Percentiles rank a stretch among this genome's conserved stretches.
These are phyloP conservation scores for Polygonum maritimum DNA, from an alignment of 148 eudicot species.

Conservation along the genomic window DNA sequence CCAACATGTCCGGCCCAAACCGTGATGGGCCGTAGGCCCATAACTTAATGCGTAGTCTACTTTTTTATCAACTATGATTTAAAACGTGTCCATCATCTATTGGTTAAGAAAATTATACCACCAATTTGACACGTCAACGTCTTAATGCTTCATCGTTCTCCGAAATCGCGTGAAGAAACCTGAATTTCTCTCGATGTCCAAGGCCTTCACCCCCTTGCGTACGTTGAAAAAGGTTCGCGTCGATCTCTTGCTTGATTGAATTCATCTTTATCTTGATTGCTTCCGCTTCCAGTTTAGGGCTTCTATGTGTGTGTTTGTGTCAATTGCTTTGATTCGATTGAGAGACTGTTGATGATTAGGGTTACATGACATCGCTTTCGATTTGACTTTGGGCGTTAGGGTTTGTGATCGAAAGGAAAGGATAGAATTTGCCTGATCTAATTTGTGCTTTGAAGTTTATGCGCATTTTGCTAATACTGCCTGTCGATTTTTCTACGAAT, in stretches of 20 bases:
- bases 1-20: not conserved
- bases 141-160: not conserved
- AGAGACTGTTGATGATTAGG: not conserved
- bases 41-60: no score
- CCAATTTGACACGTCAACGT: not conserved
- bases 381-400: not conserved
- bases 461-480: not conserved
- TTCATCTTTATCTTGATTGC: not conserved
- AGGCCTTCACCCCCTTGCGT: not conserved
- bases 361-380: not conserved
- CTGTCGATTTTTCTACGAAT: not conserved
- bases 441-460: not conserved
- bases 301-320: not conserved
- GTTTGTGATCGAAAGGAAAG: not conserved
- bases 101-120: not conserved
- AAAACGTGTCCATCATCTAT: not conserved
- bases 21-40: no score
- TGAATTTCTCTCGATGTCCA: not conserved
- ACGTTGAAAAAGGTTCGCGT: constrained; percentile 2
- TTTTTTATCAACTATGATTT: not conserved
- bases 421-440: not conserved
- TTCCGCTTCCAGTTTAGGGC: not conserved
- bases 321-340: not conserved
- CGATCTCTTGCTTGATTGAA: not conserved
- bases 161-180: not conserved